A percentile compares a stretch with the other conserved stretches of the same genome.
These are phyloP conservation scores for Solanum sejunctum DNA, from an alignment of 257 asterid species.

Conservation along the genomic window DNA sequence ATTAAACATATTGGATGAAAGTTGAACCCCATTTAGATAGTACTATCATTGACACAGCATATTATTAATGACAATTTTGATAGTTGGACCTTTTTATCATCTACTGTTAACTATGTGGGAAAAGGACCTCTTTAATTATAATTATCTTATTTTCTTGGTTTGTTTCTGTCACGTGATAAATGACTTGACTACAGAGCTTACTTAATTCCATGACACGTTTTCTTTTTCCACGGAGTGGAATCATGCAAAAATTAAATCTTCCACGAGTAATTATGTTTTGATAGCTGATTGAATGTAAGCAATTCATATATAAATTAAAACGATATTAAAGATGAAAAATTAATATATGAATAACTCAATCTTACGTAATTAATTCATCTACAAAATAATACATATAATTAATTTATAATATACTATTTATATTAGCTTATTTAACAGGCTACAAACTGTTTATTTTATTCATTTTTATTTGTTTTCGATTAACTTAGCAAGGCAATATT, in stretches of 20 bases:
- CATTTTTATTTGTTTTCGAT: too few relatives aligned
- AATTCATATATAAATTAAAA: not conserved
- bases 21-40: not conserved
- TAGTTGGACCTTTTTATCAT: not conserved
- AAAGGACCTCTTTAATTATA: not conserved
- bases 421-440: not conserved
- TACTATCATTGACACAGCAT: not conserved
- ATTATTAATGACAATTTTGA: not conserved
- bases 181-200: not conserved
- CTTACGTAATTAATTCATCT: too few relatives aligned
- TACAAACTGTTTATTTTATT: too few relatives aligned
- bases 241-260: not conserved
- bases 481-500: too few relatives aligned
- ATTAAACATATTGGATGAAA: not conserved
- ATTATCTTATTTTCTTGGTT: not conserved
- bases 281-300: not conserved
- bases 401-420: too few relatives aligned
- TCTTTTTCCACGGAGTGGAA: not conserved
- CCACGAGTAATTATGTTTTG: not conserved
- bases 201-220: not conserved
- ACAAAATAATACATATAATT: too few relatives aligned
- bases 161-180: not conserved
- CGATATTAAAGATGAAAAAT: too few relatives aligned
- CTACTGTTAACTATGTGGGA: not conserved
- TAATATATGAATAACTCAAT: not conserved